Evolutionary conservation across 768 basidiomycete species (phyloP).

Genomic region (Sporobolomyces roseus): DNA sequence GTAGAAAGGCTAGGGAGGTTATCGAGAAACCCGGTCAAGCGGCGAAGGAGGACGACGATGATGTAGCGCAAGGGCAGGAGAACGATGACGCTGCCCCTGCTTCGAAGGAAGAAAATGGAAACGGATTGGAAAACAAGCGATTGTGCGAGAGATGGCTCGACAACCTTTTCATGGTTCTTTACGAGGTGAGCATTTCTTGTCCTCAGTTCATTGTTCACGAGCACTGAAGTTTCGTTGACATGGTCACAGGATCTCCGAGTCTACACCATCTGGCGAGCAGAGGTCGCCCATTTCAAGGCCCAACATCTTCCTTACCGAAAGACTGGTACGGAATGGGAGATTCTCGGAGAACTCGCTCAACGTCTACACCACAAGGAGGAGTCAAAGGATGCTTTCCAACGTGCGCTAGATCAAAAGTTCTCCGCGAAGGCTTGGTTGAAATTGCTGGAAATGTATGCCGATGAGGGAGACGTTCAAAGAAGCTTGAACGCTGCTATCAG

Average conservation of each 20-base stretch:
- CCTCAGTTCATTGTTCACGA: too few relatives aligned
- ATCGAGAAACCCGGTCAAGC: constrained; percentile 35
- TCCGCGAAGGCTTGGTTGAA: constrained; percentile 89
- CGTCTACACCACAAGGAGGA: constrained; percentile 98
- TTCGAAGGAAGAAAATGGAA: constrained; percentile 43
- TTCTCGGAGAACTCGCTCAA: constrained; percentile 85
- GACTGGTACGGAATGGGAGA: constrained; percentile 96
- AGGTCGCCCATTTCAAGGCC: constrained; percentile 97
- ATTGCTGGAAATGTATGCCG: constrained; percentile 92
- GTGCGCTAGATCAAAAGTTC: constrained; percentile 84
- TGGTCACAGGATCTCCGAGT: constrained; percentile 76
- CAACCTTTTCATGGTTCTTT: constrained; percentile 96
- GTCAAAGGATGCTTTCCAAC: constrained; percentile 91
- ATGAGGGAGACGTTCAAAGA: constrained; percentile 88
- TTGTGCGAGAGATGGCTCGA: constrained; percentile 97
- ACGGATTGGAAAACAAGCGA: constrained; percentile 65
- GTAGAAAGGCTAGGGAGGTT: constrained; percentile 18
- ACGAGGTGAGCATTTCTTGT: constrained; percentile 63
- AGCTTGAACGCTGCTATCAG: constrained; percentile 87
- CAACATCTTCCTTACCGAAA: constrained; percentile 97
- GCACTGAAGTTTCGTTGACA: too few relatives aligned
- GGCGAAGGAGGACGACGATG: constrained; percentile 23
- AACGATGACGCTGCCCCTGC: constrained; percentile 50
- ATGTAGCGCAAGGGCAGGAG: too few relatives aligned
- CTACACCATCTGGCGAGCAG: constrained; percentile 98